Evolutionary conservation across 2,329 filamentous ascomycete species (phyloP).

Genomic region (Paraphaeosphaeria sporulosa): DNA sequence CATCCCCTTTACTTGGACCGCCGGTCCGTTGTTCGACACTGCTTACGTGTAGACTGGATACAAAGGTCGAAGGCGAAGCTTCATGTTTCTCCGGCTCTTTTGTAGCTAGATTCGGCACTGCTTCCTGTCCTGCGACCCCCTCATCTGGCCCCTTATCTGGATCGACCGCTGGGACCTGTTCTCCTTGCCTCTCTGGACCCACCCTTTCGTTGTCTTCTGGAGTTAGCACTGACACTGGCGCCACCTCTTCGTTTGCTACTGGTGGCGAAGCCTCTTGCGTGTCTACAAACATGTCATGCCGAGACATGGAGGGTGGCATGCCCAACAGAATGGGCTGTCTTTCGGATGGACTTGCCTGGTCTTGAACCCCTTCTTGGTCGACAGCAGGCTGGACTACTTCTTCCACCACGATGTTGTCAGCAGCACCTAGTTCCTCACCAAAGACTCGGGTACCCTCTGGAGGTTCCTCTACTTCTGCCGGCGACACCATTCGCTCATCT

Average conservation of each 20-base stretch:
- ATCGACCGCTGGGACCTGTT: background rate
- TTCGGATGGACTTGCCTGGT: background rate
- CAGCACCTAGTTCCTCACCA: background rate
- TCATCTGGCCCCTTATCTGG: background rate
- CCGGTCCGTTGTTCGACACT: background rate
- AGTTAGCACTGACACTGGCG: too few species aligned
- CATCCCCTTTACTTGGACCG: background rate
- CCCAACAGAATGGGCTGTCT: slow-evolving; percentile 10
- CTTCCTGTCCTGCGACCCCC: background rate
- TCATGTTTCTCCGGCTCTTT: slow-evolving; percentile 1
- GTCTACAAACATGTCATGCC: background rate
- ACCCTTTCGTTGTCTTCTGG: background rate
- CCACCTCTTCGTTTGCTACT: too few species aligned
- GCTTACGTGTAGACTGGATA: slow-evolving; percentile 21
- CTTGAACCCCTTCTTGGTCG: background rate
- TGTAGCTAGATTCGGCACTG: background rate
- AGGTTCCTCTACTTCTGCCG: background rate
- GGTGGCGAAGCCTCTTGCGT: slow-evolving; percentile 1
- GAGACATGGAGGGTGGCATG: slow-evolving; percentile 9
- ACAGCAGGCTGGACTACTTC: background rate
- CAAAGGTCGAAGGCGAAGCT: slow-evolving; percentile 16
- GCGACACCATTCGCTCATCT: background rate
- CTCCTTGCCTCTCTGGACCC: background rate
- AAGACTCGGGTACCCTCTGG: background rate
- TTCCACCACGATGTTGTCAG: slow-evolving; percentile 5